Conservation (phyloP, 1,284 basidiomycete genomes). For the Acaromyces ingoldii region DNA sequence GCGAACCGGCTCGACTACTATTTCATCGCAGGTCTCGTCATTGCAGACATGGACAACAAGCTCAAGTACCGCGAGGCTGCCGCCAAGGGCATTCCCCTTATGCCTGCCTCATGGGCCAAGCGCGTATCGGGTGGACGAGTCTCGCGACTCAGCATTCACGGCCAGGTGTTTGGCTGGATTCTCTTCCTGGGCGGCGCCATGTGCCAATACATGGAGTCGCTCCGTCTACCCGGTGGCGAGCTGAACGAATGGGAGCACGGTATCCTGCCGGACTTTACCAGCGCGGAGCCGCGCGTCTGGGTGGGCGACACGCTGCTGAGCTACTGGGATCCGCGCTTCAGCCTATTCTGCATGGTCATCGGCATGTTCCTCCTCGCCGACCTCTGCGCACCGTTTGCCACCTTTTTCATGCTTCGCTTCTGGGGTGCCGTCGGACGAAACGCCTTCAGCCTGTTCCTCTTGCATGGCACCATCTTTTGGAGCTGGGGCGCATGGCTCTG, state of each 20-base stretch:
- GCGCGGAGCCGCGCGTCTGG: constrained; percentile 19
- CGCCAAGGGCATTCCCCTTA: constrained; percentile 23
- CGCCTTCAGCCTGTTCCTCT: constrained; percentile 36
- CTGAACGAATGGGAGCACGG: constrained; percentile 21
- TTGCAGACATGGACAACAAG: constrained; percentile 39
- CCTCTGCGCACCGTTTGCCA: constrained; percentile 24
- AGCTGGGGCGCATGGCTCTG: constrained; percentile 32
- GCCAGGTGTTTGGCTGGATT: constrained; percentile 34
- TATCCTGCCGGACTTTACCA: constrained; percentile 28
- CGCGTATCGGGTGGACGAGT: constrained; percentile 1
- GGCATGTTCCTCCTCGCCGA: constrained; percentile 39
- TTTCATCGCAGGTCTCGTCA: constrained; percentile 39
- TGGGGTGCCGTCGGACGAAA: constrained; percentile 36
- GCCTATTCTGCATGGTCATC: constrained; percentile 26
- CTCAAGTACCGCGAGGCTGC: constrained; percentile 36
- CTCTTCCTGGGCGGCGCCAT: constrained; percentile 25
- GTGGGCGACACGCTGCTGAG: constrained; percentile 8
- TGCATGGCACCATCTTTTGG: constrained; percentile 39
- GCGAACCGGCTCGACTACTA: constrained; percentile 39
- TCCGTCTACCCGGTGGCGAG: constrained; percentile 19
- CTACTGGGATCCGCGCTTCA: constrained; percentile 21
- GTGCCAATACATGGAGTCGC: constrained; percentile 21
- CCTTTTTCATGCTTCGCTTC: constrained; percentile 30
- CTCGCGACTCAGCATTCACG: constrained; percentile 25
- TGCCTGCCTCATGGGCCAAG: not conserved